Evolutionary conservation across 2,329 filamentous ascomycete species (phyloP), one percentile per base, ranked within the genome.

Genomic region (Aspergillus melleus): DNA sequence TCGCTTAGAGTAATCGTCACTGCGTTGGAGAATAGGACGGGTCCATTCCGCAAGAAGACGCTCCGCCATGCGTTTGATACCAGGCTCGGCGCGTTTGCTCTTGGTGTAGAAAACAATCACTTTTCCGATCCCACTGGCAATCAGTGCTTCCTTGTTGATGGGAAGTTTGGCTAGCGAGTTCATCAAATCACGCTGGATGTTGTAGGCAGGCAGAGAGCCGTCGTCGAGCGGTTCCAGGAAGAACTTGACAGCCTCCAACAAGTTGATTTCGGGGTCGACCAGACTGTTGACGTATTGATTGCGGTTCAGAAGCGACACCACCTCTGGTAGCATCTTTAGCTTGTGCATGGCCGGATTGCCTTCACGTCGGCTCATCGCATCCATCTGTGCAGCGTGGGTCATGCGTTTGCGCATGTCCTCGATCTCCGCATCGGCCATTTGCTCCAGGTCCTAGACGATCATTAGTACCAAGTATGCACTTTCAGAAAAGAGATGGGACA

Each of bases 31-130:
- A 64, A 99, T 96, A 4, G 94, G 93, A 46, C 95, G 85, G 65
- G 92, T 96, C 95, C 95, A 99, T 73, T 98, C 94, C 58, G 91
- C 91, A 58, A 97, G 83, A n/a, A 98, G 82, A 52, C 90, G 87
- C 80, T 98, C 93, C 0, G 95, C 95, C 79, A 93, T 91, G 66
- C 94, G 88, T 82, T 97, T 97, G 81, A 99, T 97, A 62, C 84
- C 85, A 4, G 89, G 82, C 77, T 98, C 91, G 0, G 93, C 90
- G 66, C 91, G 89, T 80, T 93, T 96, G 81, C 91, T 96, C 78
- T 93, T 93, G 54, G 93, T 97, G 79, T 99, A 99, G 80, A 97
- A 99, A 63, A 96, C 86, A 55, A 97, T 90, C 52, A 99, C 92
- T 76, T 97, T 97, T 72, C 95, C 95, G 65, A 99, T 95, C 20